Conservation (phyloP, 805 yeast genomes). For the Cyberlindnera galapagoensis region DNA sequence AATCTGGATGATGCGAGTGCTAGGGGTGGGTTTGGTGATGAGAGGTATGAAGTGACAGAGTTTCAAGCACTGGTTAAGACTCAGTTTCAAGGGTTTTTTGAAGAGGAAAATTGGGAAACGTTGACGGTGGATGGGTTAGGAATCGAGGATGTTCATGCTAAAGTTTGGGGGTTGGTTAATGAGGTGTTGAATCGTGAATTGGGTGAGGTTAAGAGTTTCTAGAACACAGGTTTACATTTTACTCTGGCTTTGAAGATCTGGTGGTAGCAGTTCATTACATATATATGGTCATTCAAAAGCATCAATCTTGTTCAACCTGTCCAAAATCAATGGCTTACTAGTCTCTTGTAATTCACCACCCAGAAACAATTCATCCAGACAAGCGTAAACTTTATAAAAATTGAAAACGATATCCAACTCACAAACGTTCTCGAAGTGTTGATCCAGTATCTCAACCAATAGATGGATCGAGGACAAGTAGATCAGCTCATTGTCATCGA, state of each 20-base stretch:
- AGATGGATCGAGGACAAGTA: slow-evolving; percentile 81
- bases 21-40: slow-evolving; percentile 89
- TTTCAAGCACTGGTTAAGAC: slow-evolving; percentile 70
- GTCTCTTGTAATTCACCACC: slow-evolving; percentile 92
- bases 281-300: slow-evolving; percentile 37
- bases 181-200: slow-evolving; percentile 3
- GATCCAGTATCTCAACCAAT: slow-evolving; percentile 82
- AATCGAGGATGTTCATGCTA: slow-evolving; percentile 47
- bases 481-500: slow-evolving; percentile 74
- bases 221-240: not conserved
- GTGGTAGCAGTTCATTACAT: not conserved
- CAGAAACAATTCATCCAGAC: slow-evolving; percentile 79
- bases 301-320: slow-evolving; percentile 60
- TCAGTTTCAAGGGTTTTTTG: slow-evolving; percentile 47
- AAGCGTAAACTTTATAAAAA: slow-evolving; percentile 75
- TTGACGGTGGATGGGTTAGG: slow-evolving; percentile 54
- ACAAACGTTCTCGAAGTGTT: slow-evolving; percentile 84
- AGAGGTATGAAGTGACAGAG: slow-evolving; percentile 71
- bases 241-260: not conserved
- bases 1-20: slow-evolving; percentile 43
- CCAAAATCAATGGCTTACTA: slow-evolving; percentile 60
- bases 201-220: slow-evolving; percentile 11
- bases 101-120: slow-evolving; percentile 33
- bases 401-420: slow-evolving; percentile 86
- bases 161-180: slow-evolving; percentile 35